Conservation (phyloP, 495 filamentous ascomycete genomes). For the Neurospora sp. region DNA sequence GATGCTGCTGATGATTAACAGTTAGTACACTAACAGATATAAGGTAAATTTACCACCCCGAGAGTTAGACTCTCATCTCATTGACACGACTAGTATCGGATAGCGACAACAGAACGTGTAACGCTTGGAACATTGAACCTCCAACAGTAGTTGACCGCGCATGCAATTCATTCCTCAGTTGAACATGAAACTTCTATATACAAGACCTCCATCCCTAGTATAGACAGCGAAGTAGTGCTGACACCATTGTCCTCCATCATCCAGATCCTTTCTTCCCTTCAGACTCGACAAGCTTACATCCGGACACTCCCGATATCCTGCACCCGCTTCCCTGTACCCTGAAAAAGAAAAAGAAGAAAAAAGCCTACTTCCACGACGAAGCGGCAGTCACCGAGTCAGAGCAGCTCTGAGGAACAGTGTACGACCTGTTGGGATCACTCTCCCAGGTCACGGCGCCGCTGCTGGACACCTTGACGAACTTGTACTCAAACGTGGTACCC, state of each 20-base stretch:
- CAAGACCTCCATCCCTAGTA: background rate
- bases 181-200: background rate
- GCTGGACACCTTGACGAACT: conserved; percentile 51
- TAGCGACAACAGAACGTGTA: background rate
- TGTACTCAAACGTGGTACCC: conserved; percentile 52
- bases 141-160: background rate
- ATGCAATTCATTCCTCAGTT: background rate
- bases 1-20: background rate
- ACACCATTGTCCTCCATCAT: background rate
- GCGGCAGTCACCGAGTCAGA: conserved; percentile 25
- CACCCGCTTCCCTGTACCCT: background rate
- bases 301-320: background rate
- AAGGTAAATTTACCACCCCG: rapidly evolving
- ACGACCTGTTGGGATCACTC: conserved; percentile 52
- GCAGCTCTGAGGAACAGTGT: conserved; percentile 46
- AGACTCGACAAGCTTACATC: background rate
- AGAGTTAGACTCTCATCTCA: background rate
- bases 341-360: background rate
- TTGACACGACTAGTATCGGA: background rate
- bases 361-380: conserved; percentile 4
- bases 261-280: background rate
- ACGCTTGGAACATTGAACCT: background rate
- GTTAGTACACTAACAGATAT: background rate
- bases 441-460: conserved; percentile 53
- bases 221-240: background rate